Conservation (phyloP, 148 eudicot species). For the Arbutus unedo region DNA sequence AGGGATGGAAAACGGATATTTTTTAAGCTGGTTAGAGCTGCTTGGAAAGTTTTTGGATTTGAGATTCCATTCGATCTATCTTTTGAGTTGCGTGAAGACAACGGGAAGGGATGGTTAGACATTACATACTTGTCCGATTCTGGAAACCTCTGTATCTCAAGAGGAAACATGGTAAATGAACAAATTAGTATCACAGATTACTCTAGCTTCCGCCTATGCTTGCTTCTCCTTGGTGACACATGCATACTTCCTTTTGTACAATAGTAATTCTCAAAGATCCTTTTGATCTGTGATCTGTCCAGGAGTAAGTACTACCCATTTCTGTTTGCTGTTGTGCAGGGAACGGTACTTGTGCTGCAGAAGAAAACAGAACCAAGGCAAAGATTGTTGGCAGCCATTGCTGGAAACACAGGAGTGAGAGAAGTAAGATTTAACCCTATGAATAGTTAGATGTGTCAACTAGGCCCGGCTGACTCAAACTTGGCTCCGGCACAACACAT, state of each 20-base stretch:
- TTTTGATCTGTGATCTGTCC: conserved; percentile 7
- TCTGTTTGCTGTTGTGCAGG: conserved; percentile 79
- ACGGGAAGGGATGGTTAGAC: conserved; percentile 97
- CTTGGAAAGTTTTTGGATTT: conserved; percentile 77
- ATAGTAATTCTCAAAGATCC: conserved; percentile 12
- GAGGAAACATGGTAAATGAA: conserved; percentile 79
- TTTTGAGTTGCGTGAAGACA: conserved; percentile 85
- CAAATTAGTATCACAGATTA: neutral
- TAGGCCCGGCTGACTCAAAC: no score
- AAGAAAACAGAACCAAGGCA: conserved; percentile 81
- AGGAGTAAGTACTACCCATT: conserved; percentile 45
- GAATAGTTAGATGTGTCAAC: no score
- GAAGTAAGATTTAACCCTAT: conserved; percentile 37
- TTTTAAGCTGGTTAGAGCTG: conserved; percentile 90
- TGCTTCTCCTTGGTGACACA: no score
- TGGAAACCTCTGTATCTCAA: conserved; percentile 92
- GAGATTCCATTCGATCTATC: conserved; percentile 96
- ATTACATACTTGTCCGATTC: conserved; percentile 85
- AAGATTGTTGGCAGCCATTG: conserved; percentile 67
- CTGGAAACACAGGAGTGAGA: conserved; percentile 51
- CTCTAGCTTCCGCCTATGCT: no score
- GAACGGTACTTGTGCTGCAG: conserved; percentile 95
- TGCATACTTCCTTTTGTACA: conserved; percentile 5
- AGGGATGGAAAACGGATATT: conserved; percentile 75
- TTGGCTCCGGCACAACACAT: no score